phyloP scores from a whole-genome alignment of 768 basidiomycete species.

The Rhodosporidiobolus sp. region DNA sequence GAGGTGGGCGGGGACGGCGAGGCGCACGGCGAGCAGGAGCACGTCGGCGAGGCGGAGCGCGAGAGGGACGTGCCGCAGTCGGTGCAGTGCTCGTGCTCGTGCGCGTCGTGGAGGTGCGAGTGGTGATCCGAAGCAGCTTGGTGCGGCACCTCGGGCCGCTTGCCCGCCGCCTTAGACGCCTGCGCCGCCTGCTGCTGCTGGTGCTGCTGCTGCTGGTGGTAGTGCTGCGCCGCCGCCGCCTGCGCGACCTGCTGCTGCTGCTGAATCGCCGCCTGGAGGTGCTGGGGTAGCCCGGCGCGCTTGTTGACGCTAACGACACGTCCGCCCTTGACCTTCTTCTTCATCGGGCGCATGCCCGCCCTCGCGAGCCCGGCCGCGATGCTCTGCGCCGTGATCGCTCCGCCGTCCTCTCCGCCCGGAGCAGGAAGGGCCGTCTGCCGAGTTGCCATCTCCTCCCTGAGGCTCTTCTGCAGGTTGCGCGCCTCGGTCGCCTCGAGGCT shows the following conservation, averaged over 20 bases:
- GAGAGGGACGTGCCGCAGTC: conserved; percentile 4
- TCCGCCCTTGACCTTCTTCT: too few species aligned
- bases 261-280: too few species aligned
- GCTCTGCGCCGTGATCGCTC: not conserved
- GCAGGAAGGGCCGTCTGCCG: too few species aligned
- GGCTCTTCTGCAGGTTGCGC: conserved; percentile 20
- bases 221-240: too few species aligned
- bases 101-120: too few species aligned
- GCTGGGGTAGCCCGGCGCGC: too few species aligned
- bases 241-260: too few species aligned
- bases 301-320: too few species aligned
- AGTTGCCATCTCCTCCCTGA: conserved; percentile 16
- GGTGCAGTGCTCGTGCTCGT: not conserved
- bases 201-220: too few species aligned
- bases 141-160: not conserved
- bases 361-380: not conserved
- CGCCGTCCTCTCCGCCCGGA: too few species aligned
- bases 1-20: not conserved
- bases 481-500: conserved; percentile 36
- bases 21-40: not conserved
- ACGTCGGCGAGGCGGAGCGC: not conserved
- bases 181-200: too few species aligned
- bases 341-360: not conserved
- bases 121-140: not conserved
- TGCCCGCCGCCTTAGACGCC: too few species aligned